Evolutionary conservation across 345 rosid genomes (phyloP), one percentile per base, ranked within the genome.

Genomic region (Eucalyptus brandiana): DNA sequence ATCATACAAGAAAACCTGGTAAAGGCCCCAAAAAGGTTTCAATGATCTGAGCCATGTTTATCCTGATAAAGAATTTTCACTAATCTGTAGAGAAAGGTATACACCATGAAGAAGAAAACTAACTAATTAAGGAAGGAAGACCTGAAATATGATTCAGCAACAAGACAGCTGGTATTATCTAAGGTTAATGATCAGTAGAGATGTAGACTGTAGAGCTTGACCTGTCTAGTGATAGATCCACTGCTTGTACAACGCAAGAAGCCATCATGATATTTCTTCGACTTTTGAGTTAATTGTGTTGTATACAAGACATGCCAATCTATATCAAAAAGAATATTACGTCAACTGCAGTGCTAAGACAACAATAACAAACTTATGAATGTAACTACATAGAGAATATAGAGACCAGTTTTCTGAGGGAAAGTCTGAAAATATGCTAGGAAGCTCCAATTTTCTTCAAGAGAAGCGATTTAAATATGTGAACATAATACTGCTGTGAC

Each of bases 261-360:
- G 85, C 97, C 96, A 89, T 95, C 96, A 86, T 94, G 95, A 91
- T 94, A 94, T 87, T 92, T 95, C 91, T 95, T 95, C 26, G 94
- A 92, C 89, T 93, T 94, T 81, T 94, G 95, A 89, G 94, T 94
- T 81, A 94, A n/a, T 81, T 93, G 95, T 50, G 93, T 83, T 44
- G 97, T 94, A 67, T 93, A 93, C 89, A 95, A 54, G 88, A 91
- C 95, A 90, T 92, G 93, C 96, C 96, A 94, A 88, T 91, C 95
- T 95, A 86, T 51, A 89, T 86, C 40, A 28, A 48, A 72, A 40
- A 45, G 87, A 37, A 53, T 19, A 28, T 5, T 49, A 87, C 23
- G 24, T 88, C 60, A 90, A 89, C 51, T 12, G 49, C 49, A 40
- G 37, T 30, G 19, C 40, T 56, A 19, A 18, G 80, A 65, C 87